Conservation (phyloP, 2,329 filamentous ascomycete species). For the Penicillium sp. region DNA sequence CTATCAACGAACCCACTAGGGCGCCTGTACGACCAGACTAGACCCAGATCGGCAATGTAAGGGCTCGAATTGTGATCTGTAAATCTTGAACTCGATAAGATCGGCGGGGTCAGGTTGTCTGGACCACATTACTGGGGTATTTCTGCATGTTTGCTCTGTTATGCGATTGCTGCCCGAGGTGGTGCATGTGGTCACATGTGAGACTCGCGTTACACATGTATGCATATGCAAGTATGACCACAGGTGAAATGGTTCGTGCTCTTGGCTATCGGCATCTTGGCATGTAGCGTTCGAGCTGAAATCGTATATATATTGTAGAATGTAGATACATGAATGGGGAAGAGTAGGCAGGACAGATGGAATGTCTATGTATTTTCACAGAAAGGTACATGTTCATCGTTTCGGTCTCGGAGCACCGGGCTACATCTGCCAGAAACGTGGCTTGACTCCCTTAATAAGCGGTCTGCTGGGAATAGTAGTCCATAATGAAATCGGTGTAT, state of each 20-base stretch:
- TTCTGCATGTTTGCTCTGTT: background rate
- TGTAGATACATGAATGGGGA: no score
- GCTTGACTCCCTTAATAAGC: slow-evolving; percentile 10
- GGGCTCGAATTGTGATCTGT: background rate
- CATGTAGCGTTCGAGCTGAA: no score
- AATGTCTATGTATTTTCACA: background rate
- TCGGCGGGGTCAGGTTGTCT: background rate
- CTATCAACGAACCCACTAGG: background rate
- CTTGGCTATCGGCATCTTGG: no score
- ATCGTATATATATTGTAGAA: no score
- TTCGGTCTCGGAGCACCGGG: background rate
- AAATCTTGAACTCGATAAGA: background rate
- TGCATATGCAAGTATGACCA: background rate
- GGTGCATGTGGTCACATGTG: background rate
- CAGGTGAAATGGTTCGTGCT: background rate
- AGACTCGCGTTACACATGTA: background rate
- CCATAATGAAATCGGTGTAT: slow-evolving; percentile 23
- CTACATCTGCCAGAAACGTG: background rate
- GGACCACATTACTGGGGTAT: background rate
- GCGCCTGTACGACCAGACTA: background rate
- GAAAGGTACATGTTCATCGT: background rate
- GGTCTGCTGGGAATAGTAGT: slow-evolving; percentile 22
- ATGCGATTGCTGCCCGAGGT: background rate
- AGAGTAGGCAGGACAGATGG: no score
- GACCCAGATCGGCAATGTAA: background rate